A percentile compares a stretch with the other conserved stretches of the same genome.
Evolutionary conservation across 441 rosid species (phyloP).

Genomic region (Dalechampia spathulata): DNA sequence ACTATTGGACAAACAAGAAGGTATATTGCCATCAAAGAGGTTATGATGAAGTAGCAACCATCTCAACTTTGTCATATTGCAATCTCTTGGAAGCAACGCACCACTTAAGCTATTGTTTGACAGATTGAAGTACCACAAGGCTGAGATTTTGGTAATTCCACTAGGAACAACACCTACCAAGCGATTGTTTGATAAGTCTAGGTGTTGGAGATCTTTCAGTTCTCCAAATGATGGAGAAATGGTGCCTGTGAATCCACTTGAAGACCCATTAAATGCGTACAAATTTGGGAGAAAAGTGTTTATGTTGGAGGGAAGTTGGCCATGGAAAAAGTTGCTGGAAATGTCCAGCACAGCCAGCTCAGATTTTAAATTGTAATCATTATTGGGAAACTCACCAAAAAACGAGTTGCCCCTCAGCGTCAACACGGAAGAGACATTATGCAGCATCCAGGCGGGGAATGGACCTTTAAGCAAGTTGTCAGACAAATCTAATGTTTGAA

Average conservation of each 20-base stretch:
- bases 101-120: constrained; percentile 9
- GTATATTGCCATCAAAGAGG: background rate
- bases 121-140: constrained; percentile 9
- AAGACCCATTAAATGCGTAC: constrained; percentile 2
- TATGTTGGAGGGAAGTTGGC: constrained; percentile 3
- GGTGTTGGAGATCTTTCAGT: background rate
- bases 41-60: constrained; percentile 11
- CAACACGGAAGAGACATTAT: constrained; percentile 2
- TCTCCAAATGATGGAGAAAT: constrained; percentile 8
- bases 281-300: constrained; percentile 2
- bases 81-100: constrained; percentile 6
- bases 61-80: background rate
- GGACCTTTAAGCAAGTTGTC: constrained; percentile 9
- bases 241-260: background rate
- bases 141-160: background rate
- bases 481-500: constrained; percentile 5
- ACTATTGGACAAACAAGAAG: constrained; percentile 7
- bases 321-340: constrained; percentile 5
- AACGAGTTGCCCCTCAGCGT: constrained; percentile 8
- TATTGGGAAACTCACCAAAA: background rate
- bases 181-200: constrained; percentile 8
- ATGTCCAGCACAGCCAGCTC: constrained; percentile 4
- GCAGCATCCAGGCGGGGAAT: constrained; percentile 12
- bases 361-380: background rate
- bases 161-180: constrained; percentile 2